These are phyloP conservation scores for Russula sp. DNA, from an alignment of 768 basidiomycete species.

Conservation along the genomic window DNA sequence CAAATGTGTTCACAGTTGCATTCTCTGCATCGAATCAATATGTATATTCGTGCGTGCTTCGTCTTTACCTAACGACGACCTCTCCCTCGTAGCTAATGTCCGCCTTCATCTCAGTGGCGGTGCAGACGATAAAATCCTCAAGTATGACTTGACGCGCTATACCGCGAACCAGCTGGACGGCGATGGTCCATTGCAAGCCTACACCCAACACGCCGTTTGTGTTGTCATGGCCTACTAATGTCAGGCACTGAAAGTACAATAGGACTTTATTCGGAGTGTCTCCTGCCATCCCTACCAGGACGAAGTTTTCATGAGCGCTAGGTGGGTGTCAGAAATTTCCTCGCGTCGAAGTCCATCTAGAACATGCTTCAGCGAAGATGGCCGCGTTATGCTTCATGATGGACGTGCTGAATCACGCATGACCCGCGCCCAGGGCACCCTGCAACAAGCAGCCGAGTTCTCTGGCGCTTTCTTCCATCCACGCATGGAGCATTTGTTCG, in stretches of 20 bases:
- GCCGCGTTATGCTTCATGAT: slow-evolving; percentile 59
- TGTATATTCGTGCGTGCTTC: slow-evolving; percentile 54
- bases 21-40: slow-evolving; percentile 64
- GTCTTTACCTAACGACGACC: background rate
- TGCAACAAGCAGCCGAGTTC: slow-evolving; percentile 51
- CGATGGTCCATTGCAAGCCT: slow-evolving; percentile 7
- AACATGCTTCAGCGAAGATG: slow-evolving; percentile 53
- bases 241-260: slow-evolving; percentile 11
- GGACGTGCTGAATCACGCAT: slow-evolving; percentile 36
- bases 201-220: slow-evolving; percentile 27
- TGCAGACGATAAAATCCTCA: slow-evolving; percentile 17
- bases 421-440: slow-evolving; percentile 41
- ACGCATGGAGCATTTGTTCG: slow-evolving; percentile 59
- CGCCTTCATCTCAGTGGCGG: slow-evolving; percentile 9
- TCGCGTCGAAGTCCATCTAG: background rate
- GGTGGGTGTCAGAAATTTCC: slow-evolving; percentile 36
- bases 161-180: background rate
- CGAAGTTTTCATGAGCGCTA: slow-evolving; percentile 62
- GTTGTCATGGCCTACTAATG: background rate
- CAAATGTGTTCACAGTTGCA: slow-evolving; percentile 62
- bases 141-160: slow-evolving; percentile 20
- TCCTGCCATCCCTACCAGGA: slow-evolving; percentile 64
- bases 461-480: slow-evolving; percentile 67
- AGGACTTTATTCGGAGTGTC: slow-evolving; percentile 64
- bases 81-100: background rate